Percentiles rank a stretch among this genome's conserved stretches.
phyloP scores from a whole-genome alignment of 2,329 filamentous ascomycete species.

The Coniochaeta pulveracea region DNA sequence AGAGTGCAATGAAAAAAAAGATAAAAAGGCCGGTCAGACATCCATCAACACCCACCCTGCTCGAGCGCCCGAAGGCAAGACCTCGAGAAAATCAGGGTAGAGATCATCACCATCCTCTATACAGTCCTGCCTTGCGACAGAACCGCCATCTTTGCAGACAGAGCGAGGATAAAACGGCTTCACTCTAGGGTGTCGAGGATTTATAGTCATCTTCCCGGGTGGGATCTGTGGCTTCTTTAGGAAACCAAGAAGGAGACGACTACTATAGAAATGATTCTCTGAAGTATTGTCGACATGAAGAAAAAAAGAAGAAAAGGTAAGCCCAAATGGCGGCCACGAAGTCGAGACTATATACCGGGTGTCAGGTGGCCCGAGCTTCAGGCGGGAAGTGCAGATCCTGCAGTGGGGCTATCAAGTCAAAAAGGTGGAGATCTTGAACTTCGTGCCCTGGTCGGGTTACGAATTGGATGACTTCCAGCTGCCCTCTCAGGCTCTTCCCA shows the following conservation, averaged over 20 bases:
- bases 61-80: slow-evolving; percentile 66
- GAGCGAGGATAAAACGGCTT: slow-evolving; percentile 49
- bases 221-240: slow-evolving; percentile 86
- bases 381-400: too few species aligned
- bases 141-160: slow-evolving; percentile 52
- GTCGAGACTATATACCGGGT: slow-evolving; percentile 34
- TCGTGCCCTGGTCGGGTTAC: too few species aligned
- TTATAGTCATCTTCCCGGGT: slow-evolving; percentile 88
- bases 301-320: slow-evolving; percentile 34
- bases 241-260: slow-evolving; percentile 85
- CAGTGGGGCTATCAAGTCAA: too few species aligned
- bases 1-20: too few species aligned
- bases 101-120: slow-evolving; percentile 95
- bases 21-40: slow-evolving; percentile 75
- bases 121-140: slow-evolving; percentile 33
- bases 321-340: slow-evolving; percentile 13
- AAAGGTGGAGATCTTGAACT: too few species aligned
- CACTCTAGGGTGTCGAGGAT: slow-evolving; percentile 87
- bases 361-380: too few species aligned
- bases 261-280: slow-evolving; percentile 98
- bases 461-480: too few species aligned
- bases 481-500: too few species aligned
- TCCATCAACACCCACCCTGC: slow-evolving; percentile 75
- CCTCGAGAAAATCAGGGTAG: slow-evolving; percentile 56
- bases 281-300: slow-evolving; percentile 53